Base-by-base conservation (phyloP, 257 asterid species). In the Paraleonurus japonicus region DNA sequence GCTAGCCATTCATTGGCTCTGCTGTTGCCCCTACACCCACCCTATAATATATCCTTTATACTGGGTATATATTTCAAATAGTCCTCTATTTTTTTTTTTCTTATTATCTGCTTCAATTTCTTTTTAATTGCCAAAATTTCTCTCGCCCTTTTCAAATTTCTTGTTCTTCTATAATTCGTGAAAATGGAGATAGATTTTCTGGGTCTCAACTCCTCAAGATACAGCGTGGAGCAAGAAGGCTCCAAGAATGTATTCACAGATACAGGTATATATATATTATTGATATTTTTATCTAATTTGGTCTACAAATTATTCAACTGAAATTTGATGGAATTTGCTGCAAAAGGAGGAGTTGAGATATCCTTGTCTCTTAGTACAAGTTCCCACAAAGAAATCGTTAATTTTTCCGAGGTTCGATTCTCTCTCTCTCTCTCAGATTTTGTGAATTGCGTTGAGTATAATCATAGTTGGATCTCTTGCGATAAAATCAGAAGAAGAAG, bases 131-230 rank as follows among this genome's bases (percentile, higher is more conserved):
- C 20, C 3, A 19, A 20, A 2, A 20, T 37, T 37, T 23, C 67
- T 17, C 76, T 19, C 67, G 39, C 27, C 2, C 2, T 45, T 58
- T 22, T 39, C 39, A 0, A 45, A 8, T 53, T 39, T 1, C 24
- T 43, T 17, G 1, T 15, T 33, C 47, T 0, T 26, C 22, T 24
- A 3, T 3, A 16, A 10, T 45, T 48, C 19, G 1, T 17, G 1
- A 19, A 67, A 32, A 82, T 82, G 86, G 86, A 82, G 86, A 82
- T 82, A 16, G 86, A 82, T 75, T 82, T 82, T 75, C 69, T 82
- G 79, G 86, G 83, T 45, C 51, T 82, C 64, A 82, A 65, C 15
- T 75, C 83, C 8, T 20, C 74, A 41, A 69, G 43, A 9, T 41
- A 12, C 39, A 11, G 28, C 1, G 4, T 15, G 9, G 66, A 71